A percentile compares a stretch with the other conserved stretches of the same genome.
Evolutionary conservation across 192 early-diverging fungal genomes (phyloP).

Genomic region (Geranomyces michiganensis): DNA sequence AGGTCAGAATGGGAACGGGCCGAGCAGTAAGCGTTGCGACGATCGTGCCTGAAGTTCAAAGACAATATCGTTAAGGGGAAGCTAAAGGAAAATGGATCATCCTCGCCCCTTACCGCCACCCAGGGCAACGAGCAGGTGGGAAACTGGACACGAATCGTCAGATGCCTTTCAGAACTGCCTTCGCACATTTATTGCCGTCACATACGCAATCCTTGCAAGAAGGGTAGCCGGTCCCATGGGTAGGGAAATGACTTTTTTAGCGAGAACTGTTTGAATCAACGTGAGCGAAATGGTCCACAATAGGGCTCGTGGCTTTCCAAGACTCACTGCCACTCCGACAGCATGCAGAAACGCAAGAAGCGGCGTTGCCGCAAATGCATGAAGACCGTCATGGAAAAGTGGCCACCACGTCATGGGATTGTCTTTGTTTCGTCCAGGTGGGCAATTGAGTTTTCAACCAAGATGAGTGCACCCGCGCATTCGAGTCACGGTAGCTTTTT

Average conservation of each 20-base stretch:
- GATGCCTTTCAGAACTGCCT: not conserved
- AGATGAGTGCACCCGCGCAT: no score
- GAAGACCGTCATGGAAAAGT: constrained; percentile 17
- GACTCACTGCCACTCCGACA: constrained; percentile 14
- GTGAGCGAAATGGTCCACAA: not conserved
- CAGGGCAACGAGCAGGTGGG: constrained; percentile 18
- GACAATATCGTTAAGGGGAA: no score
- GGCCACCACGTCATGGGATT: not conserved
- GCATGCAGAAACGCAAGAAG: constrained; percentile 18
- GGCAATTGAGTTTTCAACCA: no score
- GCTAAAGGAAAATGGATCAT: not conserved
- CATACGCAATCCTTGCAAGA: constrained; percentile 11
- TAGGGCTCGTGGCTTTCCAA: not conserved
- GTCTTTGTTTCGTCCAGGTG: no score
- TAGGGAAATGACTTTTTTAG: constrained; percentile 9
- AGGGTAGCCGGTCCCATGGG: not conserved
- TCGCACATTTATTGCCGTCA: not conserved
- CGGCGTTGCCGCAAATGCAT: constrained; percentile 15
- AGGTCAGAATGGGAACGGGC: constrained; percentile 34
- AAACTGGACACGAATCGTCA: not conserved
- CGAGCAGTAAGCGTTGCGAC: constrained; percentile 38
- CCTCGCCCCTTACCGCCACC: constrained; percentile 35
- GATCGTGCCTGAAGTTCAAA: not conserved
- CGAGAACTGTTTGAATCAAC: not conserved
- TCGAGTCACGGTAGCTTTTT: no score